Evolutionary conservation across 2,329 filamentous ascomycete species (phyloP).

Genomic region (Aureobasidium uvarum): DNA sequence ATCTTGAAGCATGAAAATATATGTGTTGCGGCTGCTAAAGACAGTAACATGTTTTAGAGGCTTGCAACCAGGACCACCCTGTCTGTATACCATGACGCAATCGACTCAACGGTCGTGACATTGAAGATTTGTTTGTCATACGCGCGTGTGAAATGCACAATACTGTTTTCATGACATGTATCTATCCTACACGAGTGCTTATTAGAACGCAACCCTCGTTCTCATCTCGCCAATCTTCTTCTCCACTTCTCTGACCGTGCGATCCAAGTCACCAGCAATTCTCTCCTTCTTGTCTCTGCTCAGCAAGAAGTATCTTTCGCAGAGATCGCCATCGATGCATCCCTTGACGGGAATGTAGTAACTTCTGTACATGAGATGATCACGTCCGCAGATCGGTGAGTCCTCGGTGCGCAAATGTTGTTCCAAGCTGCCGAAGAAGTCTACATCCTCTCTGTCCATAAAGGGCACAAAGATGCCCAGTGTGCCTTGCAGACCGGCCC

Average conservation of each 20-base stretch:
- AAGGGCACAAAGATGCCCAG: constrained; percentile 93
- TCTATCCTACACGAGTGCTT: too few relatives aligned
- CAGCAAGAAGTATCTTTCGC: constrained; percentile 83
- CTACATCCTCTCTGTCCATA: constrained; percentile 84
- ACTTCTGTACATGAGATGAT: constrained; percentile 91
- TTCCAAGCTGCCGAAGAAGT: constrained; percentile 96
- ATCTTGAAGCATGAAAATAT: too few relatives aligned
- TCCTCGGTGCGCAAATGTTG: constrained; percentile 83
- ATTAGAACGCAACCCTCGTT: constrained; percentile 41
- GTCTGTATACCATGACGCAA: constrained; percentile 11
- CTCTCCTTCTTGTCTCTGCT: constrained; percentile 88
- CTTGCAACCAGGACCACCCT: neutral
- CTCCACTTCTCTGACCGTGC: constrained; percentile 89
- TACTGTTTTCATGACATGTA: too few relatives aligned
- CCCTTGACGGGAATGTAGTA: constrained; percentile 98
- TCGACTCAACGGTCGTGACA: neutral
- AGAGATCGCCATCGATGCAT: constrained; percentile 93
- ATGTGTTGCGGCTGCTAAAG: neutral
- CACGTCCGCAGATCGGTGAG: constrained; percentile 81
- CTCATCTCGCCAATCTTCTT: constrained; percentile 67
- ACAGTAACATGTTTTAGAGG: neutral
- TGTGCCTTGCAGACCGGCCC: constrained; percentile 92
- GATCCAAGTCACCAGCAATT: constrained; percentile 90
- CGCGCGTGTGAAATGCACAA: too few relatives aligned
- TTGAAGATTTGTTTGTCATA: too few relatives aligned